Conservation (phyloP, 129 eudicot genomes). For the Lonicera japonica region DNA sequence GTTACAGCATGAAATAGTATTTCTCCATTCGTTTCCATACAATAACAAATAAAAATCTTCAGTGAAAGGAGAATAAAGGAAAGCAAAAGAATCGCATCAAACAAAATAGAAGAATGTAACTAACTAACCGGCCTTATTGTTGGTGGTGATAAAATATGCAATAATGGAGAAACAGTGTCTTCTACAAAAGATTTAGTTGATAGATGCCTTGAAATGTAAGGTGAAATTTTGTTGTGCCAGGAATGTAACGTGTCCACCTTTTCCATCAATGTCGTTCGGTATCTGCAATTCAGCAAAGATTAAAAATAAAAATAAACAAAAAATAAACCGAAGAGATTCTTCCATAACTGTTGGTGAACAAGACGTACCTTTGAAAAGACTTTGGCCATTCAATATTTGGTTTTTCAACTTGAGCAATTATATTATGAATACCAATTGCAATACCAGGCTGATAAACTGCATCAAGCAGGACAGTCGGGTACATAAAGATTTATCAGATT, state of each 20-base stretch:
- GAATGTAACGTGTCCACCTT: conserved; percentile 60
- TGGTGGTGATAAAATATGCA: conserved; percentile 88
- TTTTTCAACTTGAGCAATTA: conserved; percentile 71
- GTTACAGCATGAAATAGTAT: no score
- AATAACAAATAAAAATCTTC: no score
- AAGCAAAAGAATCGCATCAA: not conserved
- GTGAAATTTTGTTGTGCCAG: conserved; percentile 66
- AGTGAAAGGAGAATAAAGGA: not conserved
- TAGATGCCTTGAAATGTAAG: conserved; percentile 82
- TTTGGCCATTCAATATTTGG: conserved; percentile 95
- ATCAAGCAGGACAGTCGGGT: not conserved
- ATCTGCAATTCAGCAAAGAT: conserved; percentile 32
- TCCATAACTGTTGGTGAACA: conserved; percentile 1
- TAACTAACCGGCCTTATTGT: conserved; percentile 78
- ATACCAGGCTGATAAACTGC: conserved; percentile 77
- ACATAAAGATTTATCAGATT: not conserved
- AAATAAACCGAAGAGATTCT: not conserved
- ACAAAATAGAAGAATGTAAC: conserved; percentile 8
- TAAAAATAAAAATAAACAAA: not conserved
- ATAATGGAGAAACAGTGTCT: conserved; percentile 62
- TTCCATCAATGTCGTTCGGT: conserved; percentile 52
- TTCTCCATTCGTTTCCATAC: no score
- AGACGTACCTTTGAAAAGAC: conserved; percentile 71
- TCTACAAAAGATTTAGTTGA: conserved; percentile 70
- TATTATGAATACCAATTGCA: conserved; percentile 56